These are phyloP conservation scores for Pistacia vera DNA, from an alignment of 345 rosid species.

Conservation along the genomic window DNA sequence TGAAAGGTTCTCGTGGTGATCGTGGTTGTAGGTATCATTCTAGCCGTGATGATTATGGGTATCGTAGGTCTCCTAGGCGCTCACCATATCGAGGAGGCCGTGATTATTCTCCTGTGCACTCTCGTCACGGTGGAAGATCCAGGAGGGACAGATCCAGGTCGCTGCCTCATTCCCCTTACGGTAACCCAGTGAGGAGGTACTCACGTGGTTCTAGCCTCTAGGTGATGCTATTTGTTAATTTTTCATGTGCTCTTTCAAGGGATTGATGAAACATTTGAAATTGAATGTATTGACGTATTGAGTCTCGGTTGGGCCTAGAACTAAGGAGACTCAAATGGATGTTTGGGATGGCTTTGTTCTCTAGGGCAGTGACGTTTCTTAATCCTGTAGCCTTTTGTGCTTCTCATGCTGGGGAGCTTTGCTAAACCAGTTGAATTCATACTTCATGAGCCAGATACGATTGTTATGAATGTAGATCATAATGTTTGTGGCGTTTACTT, in stretches of 20 bases:
- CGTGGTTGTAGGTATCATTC: slow-evolving; percentile 63
- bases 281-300: slow-evolving; percentile 6
- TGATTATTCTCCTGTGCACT: slow-evolving; percentile 69
- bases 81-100: slow-evolving; percentile 67
- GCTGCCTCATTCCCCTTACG: slow-evolving; percentile 56
- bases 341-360: background rate
- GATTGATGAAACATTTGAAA: background rate
- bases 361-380: too few relatives aligned
- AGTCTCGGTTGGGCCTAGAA: background rate
- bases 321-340: background rate
- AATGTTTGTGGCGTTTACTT: slow-evolving; percentile 56
- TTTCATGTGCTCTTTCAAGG: background rate
- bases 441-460: too few relatives aligned
- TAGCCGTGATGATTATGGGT: slow-evolving; percentile 61
- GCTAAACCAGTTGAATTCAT: background rate
- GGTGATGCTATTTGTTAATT: slow-evolving; percentile 23
- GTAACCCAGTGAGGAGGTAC: slow-evolving; percentile 42
- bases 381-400: background rate
- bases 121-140: slow-evolving; percentile 74
- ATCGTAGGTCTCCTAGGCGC: slow-evolving; percentile 78
- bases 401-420: background rate
- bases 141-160: slow-evolving; percentile 75
- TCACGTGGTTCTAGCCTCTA: slow-evolving; percentile 28
- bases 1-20: slow-evolving; percentile 51
- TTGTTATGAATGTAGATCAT: slow-evolving; percentile 26